Evolutionary conservation across 2,329 filamentous ascomycete genomes (phyloP).

Genomic region (Akanthomyces muscarius): DNA sequence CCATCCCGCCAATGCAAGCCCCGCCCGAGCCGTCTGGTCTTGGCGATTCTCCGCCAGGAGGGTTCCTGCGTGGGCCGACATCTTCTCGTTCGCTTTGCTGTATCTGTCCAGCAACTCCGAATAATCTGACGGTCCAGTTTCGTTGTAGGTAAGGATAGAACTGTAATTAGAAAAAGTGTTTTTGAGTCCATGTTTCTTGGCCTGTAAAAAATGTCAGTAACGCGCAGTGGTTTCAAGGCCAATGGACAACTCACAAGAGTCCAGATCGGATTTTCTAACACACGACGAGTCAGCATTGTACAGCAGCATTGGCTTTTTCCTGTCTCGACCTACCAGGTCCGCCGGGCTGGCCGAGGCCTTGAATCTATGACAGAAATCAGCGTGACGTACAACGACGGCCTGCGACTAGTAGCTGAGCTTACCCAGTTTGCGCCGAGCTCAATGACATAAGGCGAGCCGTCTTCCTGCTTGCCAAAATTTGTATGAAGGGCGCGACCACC

Average conservation of each 20-base stretch:
- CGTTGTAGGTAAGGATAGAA: slow-evolving; percentile 57
- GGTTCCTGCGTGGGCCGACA: slow-evolving; percentile 51
- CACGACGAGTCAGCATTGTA: not conserved
- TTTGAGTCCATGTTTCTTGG: slow-evolving; percentile 53
- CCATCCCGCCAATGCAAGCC: slow-evolving; percentile 58
- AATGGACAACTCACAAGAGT: slow-evolving; percentile 32
- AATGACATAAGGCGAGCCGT: slow-evolving; percentile 53
- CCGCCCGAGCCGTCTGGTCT: slow-evolving; percentile 57
- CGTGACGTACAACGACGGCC: not conserved
- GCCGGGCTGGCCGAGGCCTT: slow-evolving; percentile 24
- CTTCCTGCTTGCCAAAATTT: slow-evolving; percentile 47
- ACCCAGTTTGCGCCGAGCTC: slow-evolving; percentile 68
- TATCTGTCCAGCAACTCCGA: slow-evolving; percentile 46
- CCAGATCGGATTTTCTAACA: slow-evolving; percentile 59
- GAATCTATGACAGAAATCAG: slow-evolving; percentile 8
- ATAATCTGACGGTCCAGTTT: slow-evolving; percentile 51
- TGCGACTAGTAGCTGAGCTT: slow-evolving; percentile 16
- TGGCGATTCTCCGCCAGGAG: slow-evolving; percentile 58
- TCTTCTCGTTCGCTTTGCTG: slow-evolving; percentile 41
- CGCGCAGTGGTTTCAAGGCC: not conserved
- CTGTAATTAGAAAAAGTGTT: slow-evolving; percentile 57
- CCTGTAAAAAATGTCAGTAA: slow-evolving; percentile 21
- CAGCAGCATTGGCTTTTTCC: not conserved
- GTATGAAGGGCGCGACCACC: slow-evolving; percentile 59
- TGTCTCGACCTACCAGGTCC: slow-evolving; percentile 23